Evolutionary conservation across 495 filamentous ascomycete genomes (phyloP).

Genomic region (Sordaria brevicollis): DNA sequence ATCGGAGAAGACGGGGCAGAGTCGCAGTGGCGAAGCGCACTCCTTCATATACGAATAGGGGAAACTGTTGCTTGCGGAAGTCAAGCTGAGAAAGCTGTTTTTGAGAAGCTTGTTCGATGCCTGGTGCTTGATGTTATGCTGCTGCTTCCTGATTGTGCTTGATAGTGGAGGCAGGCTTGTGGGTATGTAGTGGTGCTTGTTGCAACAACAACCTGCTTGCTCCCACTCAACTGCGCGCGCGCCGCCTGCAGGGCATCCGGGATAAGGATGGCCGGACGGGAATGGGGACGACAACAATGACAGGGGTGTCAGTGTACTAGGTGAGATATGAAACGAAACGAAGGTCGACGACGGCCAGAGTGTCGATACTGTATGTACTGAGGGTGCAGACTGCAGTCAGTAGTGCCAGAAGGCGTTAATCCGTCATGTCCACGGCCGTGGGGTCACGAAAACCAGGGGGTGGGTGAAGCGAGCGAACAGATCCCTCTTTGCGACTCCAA

Average conservation of each 20-base stretch:
- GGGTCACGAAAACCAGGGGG: background rate
- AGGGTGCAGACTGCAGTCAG: background rate
- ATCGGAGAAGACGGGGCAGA: constrained; percentile 6
- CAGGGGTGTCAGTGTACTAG: background rate
- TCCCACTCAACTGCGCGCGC: background rate
- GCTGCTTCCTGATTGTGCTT: background rate
- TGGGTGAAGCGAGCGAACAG: background rate
- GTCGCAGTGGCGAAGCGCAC: constrained; percentile 25
- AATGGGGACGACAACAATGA: background rate
- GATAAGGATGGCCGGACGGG: background rate
- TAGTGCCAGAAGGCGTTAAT: background rate
- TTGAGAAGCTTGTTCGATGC: background rate
- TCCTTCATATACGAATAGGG: constrained; percentile 6
- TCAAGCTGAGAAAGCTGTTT: background rate
- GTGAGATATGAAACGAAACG: background rate
- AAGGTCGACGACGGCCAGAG: background rate
- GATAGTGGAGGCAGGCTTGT: background rate
- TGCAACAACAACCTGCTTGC: background rate
- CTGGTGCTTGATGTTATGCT: constrained; percentile 3
- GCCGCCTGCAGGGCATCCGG: background rate
- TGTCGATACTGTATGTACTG: background rate
- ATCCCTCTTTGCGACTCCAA: constrained; percentile 1
- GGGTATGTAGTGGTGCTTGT: background rate
- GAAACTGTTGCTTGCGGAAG: background rate
- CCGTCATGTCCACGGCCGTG: background rate